Conservation (phyloP, 495 filamentous ascomycete genomes). For the Aspergillus egyptiacus region DNA sequence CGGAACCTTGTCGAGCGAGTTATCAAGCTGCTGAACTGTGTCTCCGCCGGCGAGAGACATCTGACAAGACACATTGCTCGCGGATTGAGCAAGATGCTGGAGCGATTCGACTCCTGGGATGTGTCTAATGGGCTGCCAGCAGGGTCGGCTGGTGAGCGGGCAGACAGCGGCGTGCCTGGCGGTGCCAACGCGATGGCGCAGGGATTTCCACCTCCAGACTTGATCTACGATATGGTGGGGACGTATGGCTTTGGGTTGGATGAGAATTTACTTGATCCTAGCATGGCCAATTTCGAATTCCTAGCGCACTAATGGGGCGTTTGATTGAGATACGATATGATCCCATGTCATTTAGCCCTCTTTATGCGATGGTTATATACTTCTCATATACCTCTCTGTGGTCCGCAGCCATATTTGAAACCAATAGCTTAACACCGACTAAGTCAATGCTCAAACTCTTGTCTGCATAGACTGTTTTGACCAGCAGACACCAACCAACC, state of each 20-base stretch:
- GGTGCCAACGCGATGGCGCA: constrained; percentile 45
- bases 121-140: constrained; percentile 20
- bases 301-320: constrained; percentile 35
- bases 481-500: no score
- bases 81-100: constrained; percentile 48
- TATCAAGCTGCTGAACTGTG: constrained; percentile 48
- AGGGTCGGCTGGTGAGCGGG: constrained; percentile 1
- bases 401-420: no score
- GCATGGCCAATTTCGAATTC: constrained; percentile 44
- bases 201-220: constrained; percentile 42
- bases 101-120: constrained; percentile 44
- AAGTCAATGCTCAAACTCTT: background rate
- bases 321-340: no score
- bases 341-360: no score
- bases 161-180: constrained; percentile 29
- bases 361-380: no score
- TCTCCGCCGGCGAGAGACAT: constrained; percentile 47
- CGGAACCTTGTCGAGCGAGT: constrained; percentile 44
- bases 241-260: constrained; percentile 46
- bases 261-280: constrained; percentile 43
- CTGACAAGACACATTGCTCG: constrained; percentile 49
- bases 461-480: background rate
- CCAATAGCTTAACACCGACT: no score
- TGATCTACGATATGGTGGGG: constrained; percentile 47
- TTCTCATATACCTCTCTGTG: no score